These are phyloP conservation scores for Fraxinus excelsior DNA, from an alignment of 257 asterid species.

Conservation along the genomic window DNA sequence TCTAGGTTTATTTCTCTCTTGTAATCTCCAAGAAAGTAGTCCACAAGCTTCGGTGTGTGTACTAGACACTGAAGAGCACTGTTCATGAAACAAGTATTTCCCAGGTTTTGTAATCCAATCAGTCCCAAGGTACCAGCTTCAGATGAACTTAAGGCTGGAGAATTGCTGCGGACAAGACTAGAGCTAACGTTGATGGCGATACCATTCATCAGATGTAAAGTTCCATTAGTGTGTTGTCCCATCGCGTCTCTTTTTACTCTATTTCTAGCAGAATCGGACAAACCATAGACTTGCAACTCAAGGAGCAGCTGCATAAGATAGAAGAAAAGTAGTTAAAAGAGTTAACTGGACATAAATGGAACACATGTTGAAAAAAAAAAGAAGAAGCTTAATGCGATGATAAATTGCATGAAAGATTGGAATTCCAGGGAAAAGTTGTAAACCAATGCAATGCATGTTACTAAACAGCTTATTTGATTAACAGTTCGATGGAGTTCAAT, in stretches of 20 bases:
- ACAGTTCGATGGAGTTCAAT: constrained; percentile 8
- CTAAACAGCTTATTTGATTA: constrained; percentile 2
- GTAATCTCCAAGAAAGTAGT: constrained; percentile 96
- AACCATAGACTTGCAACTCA: constrained; percentile 94
- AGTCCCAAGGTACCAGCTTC: constrained; percentile 90
- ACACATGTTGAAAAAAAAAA: constrained; percentile 8
- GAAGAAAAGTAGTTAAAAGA: constrained; percentile 28
- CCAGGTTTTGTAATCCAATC: constrained; percentile 91
- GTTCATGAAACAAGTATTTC: constrained; percentile 98
- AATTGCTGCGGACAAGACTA: constrained; percentile 51
- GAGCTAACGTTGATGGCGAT: constrained; percentile 39
- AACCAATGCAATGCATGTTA: constrained; percentile 5
- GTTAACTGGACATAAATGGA: constrained; percentile 8
- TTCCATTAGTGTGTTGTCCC: constrained; percentile 48
- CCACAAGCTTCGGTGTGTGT: constrained; percentile 93
- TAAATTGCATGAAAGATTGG: constrained; percentile 14
- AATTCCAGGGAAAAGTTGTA: constrained; percentile 9
- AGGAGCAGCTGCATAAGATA: constrained; percentile 67
- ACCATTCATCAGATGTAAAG: constrained; percentile 61
- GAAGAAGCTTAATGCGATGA: background rate
- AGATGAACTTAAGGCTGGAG: constrained; percentile 47
- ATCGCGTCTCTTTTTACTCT: constrained; percentile 52
- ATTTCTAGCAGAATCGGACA: constrained; percentile 72
- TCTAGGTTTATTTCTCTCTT: constrained; percentile 77
- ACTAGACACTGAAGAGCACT: constrained; percentile 92